Evolutionary conservation across 768 basidiomycete genomes (phyloP).

Genomic region (Amanita fuliginea): DNA sequence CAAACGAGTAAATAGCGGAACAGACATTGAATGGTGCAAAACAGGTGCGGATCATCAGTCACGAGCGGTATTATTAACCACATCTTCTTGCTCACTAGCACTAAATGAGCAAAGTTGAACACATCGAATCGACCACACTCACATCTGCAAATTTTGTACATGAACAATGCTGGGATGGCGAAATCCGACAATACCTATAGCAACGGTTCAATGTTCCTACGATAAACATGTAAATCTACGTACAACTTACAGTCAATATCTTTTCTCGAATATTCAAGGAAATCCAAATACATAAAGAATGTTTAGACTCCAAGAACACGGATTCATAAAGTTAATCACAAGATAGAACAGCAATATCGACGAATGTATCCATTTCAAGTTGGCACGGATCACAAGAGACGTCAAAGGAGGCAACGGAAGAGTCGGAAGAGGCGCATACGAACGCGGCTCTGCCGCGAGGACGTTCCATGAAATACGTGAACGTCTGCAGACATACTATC

Average conservation of each 20-base stretch:
- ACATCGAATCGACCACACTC: conserved; percentile 13
- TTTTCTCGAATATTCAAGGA: not conserved
- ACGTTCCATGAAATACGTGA: conserved; percentile 33
- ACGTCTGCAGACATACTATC: conserved; percentile 42
- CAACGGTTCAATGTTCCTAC: conserved; percentile 11
- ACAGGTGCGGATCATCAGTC: conserved; percentile 11
- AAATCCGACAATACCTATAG: conserved; percentile 36
- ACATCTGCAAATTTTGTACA: conserved; percentile 39
- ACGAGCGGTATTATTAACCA: conserved; percentile 35
- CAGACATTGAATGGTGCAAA: not conserved
- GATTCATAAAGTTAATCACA: conserved; percentile 42
- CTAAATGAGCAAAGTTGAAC: not conserved
- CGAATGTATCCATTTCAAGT: conserved; percentile 30
- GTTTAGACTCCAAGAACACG: conserved; percentile 4
- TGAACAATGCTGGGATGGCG: conserved; percentile 40
- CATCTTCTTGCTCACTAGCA: conserved; percentile 35
- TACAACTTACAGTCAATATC: not conserved
- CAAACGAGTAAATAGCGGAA: too few relatives aligned
- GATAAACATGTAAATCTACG: conserved; percentile 37
- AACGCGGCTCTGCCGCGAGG: conserved; percentile 17
- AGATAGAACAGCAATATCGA: conserved; percentile 40
- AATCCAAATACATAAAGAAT: too few relatives aligned
- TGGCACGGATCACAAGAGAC: too few relatives aligned
- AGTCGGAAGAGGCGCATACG: not conserved
- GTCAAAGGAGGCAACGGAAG: not conserved